phyloP scores from a whole-genome alignment of 768 basidiomycete species.

The Russula griseocarnosa region DNA sequence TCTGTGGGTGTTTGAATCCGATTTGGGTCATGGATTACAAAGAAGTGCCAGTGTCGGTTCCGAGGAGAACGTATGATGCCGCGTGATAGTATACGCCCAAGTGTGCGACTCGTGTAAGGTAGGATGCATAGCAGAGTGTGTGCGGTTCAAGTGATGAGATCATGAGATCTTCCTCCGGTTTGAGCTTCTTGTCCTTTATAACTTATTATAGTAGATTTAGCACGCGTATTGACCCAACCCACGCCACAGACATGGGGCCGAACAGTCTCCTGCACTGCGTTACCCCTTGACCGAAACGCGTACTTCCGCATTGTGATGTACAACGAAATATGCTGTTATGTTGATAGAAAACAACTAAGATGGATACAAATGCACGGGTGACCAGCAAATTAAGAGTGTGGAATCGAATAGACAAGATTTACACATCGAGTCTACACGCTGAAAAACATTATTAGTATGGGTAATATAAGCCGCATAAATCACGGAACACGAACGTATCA shows the following conservation, averaged over 20 bases:
- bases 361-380: slow-evolving; percentile 14
- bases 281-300: neutral
- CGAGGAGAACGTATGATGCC: no score
- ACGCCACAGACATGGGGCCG: neutral
- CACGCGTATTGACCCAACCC: neutral
- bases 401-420: neutral
- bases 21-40: no score
- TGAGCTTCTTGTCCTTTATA: no score
- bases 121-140: no score
- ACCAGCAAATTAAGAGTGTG: slow-evolving; percentile 1
- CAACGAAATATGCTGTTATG: slow-evolving; percentile 20
- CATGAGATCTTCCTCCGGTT: no score
- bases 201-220: no score
- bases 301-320: slow-evolving; percentile 9
- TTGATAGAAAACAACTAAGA: slow-evolving; percentile 20
- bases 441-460: neutral
- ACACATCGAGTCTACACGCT: slow-evolving; percentile 16
- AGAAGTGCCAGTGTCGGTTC: no score
- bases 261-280: neutral
- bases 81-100: no score
- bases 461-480: neutral
- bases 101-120: no score
- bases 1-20: no score
- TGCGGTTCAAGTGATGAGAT: no score
- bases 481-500: slow-evolving; percentile 26